Evolutionary conservation across 2,329 filamentous ascomycete genomes (phyloP), one percentile per base, ranked within the genome.

Genomic region (Colletotrichum incanum): DNA sequence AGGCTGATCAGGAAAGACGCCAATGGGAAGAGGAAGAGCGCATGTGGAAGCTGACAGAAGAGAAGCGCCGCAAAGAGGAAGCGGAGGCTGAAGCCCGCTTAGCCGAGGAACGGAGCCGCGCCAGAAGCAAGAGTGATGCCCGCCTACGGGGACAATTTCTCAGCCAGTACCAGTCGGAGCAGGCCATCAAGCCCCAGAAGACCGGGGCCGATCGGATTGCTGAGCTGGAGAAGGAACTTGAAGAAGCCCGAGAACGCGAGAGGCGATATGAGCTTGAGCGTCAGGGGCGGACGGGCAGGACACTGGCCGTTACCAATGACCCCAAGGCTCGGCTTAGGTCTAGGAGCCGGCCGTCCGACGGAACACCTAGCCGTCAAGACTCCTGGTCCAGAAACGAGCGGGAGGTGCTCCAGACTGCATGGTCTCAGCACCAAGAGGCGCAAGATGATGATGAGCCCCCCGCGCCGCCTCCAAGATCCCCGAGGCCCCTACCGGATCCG

Each of bases 121-220:
- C 89, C 67, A 88, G 90, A 71, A 88, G 86, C 56, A 82, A 86
- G 75, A 87, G 88, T 76, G 92, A 95, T 76, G 86, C 88, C 47
- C 90, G 92, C 73, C 86, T 98, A 28, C 92, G 92, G 72, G 95
- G 95, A 2, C 95, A 98, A 79, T 95, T 92, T 76, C 87, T 97
- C 62, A 96, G 93, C 78, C 93, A 98, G 79, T 97, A 98, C 79
- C 93, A 94, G 80, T 91, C 92, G 26, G 92, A 94, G 75, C 91
- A 93, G 79, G 81, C 86, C 73, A 78, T 81, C 28, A 73, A 74
- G 37, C 61, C 73, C 5, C 73, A 74, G 28, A 74, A 72, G 72
- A 74, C 73, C 3, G 75, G 68, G 79, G 78, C 76, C 77, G 76
- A 79, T 2, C 68, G 73, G n/a, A 74, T 74, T 82, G 71, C 78